Conservation (phyloP, 805 yeast species). For the Citeromyces nyonsensis region DNA sequence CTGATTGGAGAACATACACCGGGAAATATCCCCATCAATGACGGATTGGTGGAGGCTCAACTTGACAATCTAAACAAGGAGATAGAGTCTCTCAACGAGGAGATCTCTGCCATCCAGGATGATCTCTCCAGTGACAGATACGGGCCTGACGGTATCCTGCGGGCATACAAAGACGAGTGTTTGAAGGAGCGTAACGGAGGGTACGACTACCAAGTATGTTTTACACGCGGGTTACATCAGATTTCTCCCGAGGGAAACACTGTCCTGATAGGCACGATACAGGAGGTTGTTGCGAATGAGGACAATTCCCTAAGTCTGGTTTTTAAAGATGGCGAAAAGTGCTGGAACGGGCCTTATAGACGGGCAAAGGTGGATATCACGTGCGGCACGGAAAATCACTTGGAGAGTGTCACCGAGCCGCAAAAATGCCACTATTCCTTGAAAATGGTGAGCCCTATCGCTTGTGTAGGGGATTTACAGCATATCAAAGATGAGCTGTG, state of each 20-base stretch:
- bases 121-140: slow-evolving; percentile 15
- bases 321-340: slow-evolving; percentile 54
- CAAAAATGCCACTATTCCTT: slow-evolving; percentile 74
- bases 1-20: too few relatives aligned
- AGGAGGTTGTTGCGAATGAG: slow-evolving; percentile 3
- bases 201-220: slow-evolving; percentile 51
- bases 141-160: slow-evolving; percentile 52
- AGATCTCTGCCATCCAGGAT: slow-evolving; percentile 1
- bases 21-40: too few relatives aligned
- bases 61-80: too few relatives aligned
- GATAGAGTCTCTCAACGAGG: too few relatives aligned
- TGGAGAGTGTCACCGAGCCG: slow-evolving; percentile 69
- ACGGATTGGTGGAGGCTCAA: too few relatives aligned
- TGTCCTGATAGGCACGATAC: slow-evolving; percentile 30
- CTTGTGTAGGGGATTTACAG: slow-evolving; percentile 13
- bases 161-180: slow-evolving; percentile 37
- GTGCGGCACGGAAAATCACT: slow-evolving; percentile 46
- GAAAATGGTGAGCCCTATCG: slow-evolving; percentile 27
- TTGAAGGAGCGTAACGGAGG: slow-evolving; percentile 42
- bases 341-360: slow-evolving; percentile 93
- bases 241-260: slow-evolving; percentile 25
- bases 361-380: slow-evolving; percentile 44
- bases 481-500: too few relatives aligned
- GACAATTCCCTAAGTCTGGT: slow-evolving; percentile 6
- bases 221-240: slow-evolving; percentile 42